Evolutionary conservation across 805 yeast species (phyloP), one percentile per base, ranked within the genome.

Genomic region (Saccharomyces kudriavzevii): DNA sequence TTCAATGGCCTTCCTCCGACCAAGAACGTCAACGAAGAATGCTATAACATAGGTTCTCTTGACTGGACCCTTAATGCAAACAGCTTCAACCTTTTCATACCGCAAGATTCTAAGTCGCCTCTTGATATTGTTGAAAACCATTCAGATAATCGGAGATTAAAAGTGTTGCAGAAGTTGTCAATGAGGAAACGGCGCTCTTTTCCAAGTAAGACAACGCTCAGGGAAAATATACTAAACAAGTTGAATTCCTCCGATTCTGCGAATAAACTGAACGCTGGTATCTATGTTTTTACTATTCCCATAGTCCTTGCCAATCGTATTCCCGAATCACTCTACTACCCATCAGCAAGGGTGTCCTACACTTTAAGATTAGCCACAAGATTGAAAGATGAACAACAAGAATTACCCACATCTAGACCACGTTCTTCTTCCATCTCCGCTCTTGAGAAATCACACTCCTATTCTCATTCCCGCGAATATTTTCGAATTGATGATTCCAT

Each of bases 271-370:
- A 29, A 77, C 57, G 81, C 91, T 1, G 95, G 95, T 24, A 79
- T 83, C 58, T 87, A 87, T 62, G 77, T 86, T 2, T 87, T 84
- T 61, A 65, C 84, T 20, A 65, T 86, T 5, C 92, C 94, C 0
- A 71, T 83, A 0, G 67, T 80, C 5, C 77, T 85, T 51, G 85
- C 89, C 0, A 74, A 80, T 26, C 77, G 75, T 53, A 77, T 84
- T 1, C 87, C 92, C 0, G 88, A 87, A 51, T 48, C 60, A 3
- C 72, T 50, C 40, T 74, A 52, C 53, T 67, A 49, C 63, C 79
- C 58, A 54, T 74, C 56, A 60, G 78, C 65, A 13, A 56, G 63
- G 46, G 63, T 66, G 24, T 59, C 57, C 47, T 60, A 65, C 50
- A 52, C 55, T 25, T 46, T 61, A 20, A 55, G 62, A 48, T 22